Evolutionary conservation across 768 basidiomycete species (phyloP), one percentile per base, ranked within the genome.

Genomic region (Terana coerulea): DNA sequence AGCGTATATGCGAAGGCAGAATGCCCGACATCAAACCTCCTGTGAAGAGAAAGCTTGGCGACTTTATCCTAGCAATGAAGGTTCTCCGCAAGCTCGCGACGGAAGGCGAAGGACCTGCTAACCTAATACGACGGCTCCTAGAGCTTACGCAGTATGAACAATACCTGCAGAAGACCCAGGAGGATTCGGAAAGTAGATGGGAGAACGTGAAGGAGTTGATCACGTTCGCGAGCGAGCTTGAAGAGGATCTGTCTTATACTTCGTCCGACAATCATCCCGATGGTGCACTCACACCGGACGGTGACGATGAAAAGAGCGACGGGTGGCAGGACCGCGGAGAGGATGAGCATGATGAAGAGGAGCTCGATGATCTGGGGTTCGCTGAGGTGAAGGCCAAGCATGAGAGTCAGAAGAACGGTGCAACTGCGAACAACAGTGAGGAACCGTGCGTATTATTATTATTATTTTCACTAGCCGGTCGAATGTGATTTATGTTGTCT

Each of bases 181-280:
- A 75, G n/a, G 91, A 93, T 52, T 84, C 77, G 72, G 83, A 87
- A 34, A 78, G 76, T 33, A 72, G 89, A 33, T 87, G 86, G 88
- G 88, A 92, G 67, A 95, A 95, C 64, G 82, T 94, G 1, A 76
- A 86, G 58, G 91, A 94, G 67, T 71, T 95, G 57, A 83, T 90
- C 50, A 84, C 75, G n/a, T 89, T 88, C 57, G 86, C 87, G 7
- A 81, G 72, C 49, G 83, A 88, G 52, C 69, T 78, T 25, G 74
- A 76, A 46, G 58, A 48, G 33, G 29, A 34, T 21, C 34, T 33
- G 14, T 34, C 26, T 15, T 39, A 63, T 10, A 69, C 67, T 19
- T 54, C 59, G 22, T 60, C 66, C 24, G 57, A 60, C 37, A 47
- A 56, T 30, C 36, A 53, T 39, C 51, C 53, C 51, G 57, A 29